Conservation (phyloP, 306 rosid genomes). For the Vicia faba region DNA sequence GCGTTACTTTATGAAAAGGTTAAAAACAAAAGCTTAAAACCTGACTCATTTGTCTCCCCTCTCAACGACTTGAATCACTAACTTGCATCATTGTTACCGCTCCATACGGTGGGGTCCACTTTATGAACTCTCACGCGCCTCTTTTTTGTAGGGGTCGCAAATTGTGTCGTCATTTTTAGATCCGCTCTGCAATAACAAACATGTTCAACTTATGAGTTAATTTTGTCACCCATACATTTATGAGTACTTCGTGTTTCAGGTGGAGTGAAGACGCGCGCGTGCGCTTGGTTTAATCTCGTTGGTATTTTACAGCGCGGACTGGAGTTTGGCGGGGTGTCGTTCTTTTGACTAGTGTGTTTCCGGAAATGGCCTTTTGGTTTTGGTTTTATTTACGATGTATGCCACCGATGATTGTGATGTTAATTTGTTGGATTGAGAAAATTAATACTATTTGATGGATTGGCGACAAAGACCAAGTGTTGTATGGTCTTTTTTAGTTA, state of each 20-base stretch:
- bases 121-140: slow-evolving; percentile 55
- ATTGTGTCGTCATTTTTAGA: too few relatives aligned
- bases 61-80: slow-evolving; percentile 52
- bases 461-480: slow-evolving; percentile 29
- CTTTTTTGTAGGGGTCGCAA: too few relatives aligned
- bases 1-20: slow-evolving; percentile 60
- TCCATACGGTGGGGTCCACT: slow-evolving; percentile 28
- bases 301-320: slow-evolving; percentile 40
- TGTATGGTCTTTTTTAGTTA: slow-evolving; percentile 31
- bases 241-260: not conserved
- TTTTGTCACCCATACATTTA: too few relatives aligned
- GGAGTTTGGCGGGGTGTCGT: slow-evolving; percentile 54
- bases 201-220: too few relatives aligned
- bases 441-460: not conserved
- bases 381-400: slow-evolving; percentile 21
- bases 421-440: not conserved
- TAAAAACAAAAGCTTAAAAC: slow-evolving; percentile 7
- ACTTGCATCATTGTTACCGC: slow-evolving; percentile 41
- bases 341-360: slow-evolving; percentile 37
- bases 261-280: slow-evolving; percentile 17
- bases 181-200: too few relatives aligned
- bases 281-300: slow-evolving; percentile 25
- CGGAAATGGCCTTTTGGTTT: slow-evolving; percentile 2
- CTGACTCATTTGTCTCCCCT: slow-evolving; percentile 67
- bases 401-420: slow-evolving; percentile 27